Evolutionary conservation across 2,329 filamentous ascomycete genomes (phyloP).

Genomic region (Arthrocladium fulminans): DNA sequence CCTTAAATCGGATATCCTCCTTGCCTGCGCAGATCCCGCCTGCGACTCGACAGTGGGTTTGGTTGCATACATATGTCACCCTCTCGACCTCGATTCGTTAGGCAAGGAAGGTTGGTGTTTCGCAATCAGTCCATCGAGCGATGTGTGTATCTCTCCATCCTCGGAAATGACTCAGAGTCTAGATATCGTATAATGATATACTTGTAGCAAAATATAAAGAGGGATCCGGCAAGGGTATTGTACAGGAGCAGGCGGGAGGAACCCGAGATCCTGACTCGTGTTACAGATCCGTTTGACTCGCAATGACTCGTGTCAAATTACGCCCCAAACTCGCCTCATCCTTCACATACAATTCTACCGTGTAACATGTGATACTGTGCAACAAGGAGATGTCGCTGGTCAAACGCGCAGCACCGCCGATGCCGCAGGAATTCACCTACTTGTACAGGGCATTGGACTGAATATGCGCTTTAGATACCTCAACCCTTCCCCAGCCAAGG

Average conservation of each 20-base stretch:
- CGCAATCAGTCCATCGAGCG: too few relatives aligned
- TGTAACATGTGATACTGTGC: too few relatives aligned
- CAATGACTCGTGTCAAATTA: neutral
- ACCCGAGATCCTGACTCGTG: neutral
- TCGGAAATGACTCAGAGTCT: too few relatives aligned
- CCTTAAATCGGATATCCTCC: neutral
- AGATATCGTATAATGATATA: too few relatives aligned
- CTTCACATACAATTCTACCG: neutral
- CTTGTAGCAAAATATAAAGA: too few relatives aligned
- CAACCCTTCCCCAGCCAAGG: neutral
- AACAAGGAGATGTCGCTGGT: too few relatives aligned
- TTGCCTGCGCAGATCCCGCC: constrained; percentile 8
- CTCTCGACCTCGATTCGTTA: neutral
- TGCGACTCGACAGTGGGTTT: neutral
- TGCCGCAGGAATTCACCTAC: neutral
- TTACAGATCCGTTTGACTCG: neutral
- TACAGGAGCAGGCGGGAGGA: neutral
- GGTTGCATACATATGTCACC: constrained; percentile 9
- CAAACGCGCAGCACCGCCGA: too few relatives aligned
- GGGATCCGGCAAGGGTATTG: neutral
- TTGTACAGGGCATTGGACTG: neutral
- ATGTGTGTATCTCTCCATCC: too few relatives aligned
- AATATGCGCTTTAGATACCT: neutral
- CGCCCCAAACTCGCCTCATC: neutral
- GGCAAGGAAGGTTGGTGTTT: too few relatives aligned